A percentile compares a stretch with the other conserved stretches of the same genome.
Conservation (phyloP, 441 rosid genomes). For the Metrosideros polymorpha region DNA sequence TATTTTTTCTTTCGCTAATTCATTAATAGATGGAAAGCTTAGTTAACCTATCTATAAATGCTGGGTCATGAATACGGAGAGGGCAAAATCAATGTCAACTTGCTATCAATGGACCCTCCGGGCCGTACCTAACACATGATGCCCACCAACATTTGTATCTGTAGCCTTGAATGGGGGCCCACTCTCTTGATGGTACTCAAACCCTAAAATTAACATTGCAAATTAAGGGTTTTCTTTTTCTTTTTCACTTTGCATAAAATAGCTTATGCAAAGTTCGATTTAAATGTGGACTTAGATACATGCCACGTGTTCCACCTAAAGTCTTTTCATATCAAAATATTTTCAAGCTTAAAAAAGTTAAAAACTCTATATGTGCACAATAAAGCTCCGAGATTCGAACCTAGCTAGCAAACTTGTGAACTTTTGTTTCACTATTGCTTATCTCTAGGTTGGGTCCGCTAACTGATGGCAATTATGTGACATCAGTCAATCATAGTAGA, state of each 20-base stretch:
- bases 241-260: background rate
- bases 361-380: background rate
- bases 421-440: background rate
- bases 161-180: background rate
- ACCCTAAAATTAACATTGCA: background rate
- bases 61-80: background rate
- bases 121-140: constrained; percentile 40
- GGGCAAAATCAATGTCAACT: background rate
- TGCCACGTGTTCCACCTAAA: background rate
- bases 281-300: background rate
- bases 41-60: background rate
- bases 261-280: background rate
- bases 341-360: background rate
- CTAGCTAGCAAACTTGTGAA: background rate
- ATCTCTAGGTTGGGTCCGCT: background rate
- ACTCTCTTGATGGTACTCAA: background rate
- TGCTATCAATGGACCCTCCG: constrained; percentile 22
- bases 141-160: constrained; percentile 15
- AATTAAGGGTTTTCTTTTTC: background rate
- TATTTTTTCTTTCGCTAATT: fast-evolving
- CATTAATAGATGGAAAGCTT: background rate
- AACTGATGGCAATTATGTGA: background rate
- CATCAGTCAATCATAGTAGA: background rate
- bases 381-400: background rate
- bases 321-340: background rate